phyloP scores from a whole-genome alignment of 768 basidiomycete species.

The Filobasidium floriforme region DNA sequence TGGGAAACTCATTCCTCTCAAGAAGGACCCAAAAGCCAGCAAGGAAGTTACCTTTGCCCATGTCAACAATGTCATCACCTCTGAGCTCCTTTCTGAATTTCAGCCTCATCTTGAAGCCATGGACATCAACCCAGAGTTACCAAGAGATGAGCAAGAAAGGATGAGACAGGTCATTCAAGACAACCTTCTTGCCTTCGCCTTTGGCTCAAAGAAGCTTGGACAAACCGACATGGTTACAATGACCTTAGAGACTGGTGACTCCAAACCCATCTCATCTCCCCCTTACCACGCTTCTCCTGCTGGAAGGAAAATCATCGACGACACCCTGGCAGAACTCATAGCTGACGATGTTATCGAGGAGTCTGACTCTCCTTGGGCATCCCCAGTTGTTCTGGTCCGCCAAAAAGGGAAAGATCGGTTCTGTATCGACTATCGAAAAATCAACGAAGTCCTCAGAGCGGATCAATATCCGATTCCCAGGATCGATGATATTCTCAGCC shows the following conservation, averaged over 20 bases:
- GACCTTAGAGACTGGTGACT: conserved; percentile 14
- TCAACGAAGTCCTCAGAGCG: conserved; percentile 20
- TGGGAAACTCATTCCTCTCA: not conserved
- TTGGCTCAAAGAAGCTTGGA: conserved; percentile 10
- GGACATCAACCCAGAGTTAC: no score
- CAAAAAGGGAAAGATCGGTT: conserved; percentile 23
- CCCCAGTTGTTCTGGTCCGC: conserved; percentile 16
- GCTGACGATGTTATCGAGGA: no score
- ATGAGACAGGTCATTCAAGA: conserved; percentile 1
- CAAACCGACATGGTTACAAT: conserved; percentile 12
- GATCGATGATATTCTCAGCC: no score
- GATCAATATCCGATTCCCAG: conserved; percentile 21
- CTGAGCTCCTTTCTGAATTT: not conserved
- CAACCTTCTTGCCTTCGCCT: conserved; percentile 9
- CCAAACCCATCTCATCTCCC: conserved; percentile 1
- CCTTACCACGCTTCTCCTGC: conserved; percentile 19
- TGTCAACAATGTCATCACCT: not conserved
- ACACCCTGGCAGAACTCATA: no score
- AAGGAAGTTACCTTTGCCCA: not conserved
- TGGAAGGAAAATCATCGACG: no score
- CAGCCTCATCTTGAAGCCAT: no score
- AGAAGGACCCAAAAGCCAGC: not conserved
- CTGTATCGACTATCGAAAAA: conserved; percentile 20
- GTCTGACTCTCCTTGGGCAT: conserved; percentile 22
- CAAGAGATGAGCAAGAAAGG: not conserved